Evolutionary conservation across 768 basidiomycete species (phyloP), one percentile per base, ranked within the genome.

Genomic region (Serendipita sp.): DNA sequence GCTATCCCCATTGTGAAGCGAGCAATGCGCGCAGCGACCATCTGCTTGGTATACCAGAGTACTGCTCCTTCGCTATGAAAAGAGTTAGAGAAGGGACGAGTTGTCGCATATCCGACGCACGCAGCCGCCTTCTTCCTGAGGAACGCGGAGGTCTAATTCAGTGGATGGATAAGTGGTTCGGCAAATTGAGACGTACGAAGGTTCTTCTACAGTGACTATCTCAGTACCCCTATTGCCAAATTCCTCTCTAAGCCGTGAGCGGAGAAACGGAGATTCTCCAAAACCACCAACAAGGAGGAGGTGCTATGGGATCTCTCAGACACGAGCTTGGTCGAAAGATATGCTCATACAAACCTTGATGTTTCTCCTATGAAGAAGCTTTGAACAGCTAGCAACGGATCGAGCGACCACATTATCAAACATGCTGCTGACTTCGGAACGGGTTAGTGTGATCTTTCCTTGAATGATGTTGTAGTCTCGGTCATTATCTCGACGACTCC

Each of bases 261-360:
- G 62, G 1, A 62, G 26, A 31, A n/a, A 62, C 3, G n/a, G 62
- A 17, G 62, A 62, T 30, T 62, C 62, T 11, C 33, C 62, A 34
- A 62, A 51, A 3, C 62, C 62, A 3, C 62, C 62, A n/a, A 62
- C 62, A n/a, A 62, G 62, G n/a, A 58, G 20, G 9, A 58, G 24
- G 31, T 58, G 31, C 53, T 58, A 58, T 38, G 9, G n/a, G 17
- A 16, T 3, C 53, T 11, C 3, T 58, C 24, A 58, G 34, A 38
- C 7, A 38, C n/a, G n/a, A n/a, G n/a, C 14, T 14, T 38, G 14
- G 7, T 38, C 34, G 5, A 14, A 38, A 7, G 14, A 5, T 38
- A 14, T 38, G 34, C 5, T 38, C 14, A 7, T 5, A 38, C 34
- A 14, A 14, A 50, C 45, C 45, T 50, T 20, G 28, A 50, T 17